Evolutionary conservation across 352 stramenopile species (phyloP).

Genomic region (Plasmopara muralis): DNA sequence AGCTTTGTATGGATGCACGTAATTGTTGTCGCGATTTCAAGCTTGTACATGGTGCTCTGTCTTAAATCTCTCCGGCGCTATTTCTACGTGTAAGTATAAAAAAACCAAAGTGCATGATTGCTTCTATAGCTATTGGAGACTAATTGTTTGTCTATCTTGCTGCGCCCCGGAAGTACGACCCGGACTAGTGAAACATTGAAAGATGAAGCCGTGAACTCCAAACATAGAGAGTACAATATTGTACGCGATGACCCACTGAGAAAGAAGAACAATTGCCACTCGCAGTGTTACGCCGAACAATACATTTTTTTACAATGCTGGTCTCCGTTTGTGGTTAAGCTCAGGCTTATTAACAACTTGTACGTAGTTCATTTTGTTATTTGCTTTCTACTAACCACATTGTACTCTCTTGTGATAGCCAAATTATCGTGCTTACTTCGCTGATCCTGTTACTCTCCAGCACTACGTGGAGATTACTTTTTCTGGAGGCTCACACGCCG

Average conservation of each 20-base stretch:
- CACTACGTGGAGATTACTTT: constrained; percentile 66
- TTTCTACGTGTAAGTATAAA: constrained; percentile 33
- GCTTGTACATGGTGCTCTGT: constrained; percentile 63
- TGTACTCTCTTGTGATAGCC: constrained; percentile 21
- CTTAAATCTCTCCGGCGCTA: constrained; percentile 48
- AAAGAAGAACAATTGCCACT: constrained; percentile 10
- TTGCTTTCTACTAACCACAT: constrained; percentile 3
- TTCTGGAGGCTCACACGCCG: constrained; percentile 63
- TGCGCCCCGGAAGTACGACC: constrained; percentile 12
- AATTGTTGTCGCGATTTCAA: constrained; percentile 35
- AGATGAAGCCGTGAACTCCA: constrained; percentile 1
- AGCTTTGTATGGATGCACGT: constrained; percentile 77
- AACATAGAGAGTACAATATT: neutral
- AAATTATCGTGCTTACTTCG: constrained; percentile 48
- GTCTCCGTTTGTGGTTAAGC: neutral
- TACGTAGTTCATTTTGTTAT: constrained; percentile 23
- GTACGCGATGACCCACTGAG: constrained; percentile 10
- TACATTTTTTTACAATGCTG: constrained; percentile 13
- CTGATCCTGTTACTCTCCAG: constrained; percentile 51
- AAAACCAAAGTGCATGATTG: neutral
- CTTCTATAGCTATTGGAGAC: too few relatives aligned
- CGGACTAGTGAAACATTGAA: constrained; percentile 13
- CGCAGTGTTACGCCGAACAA: constrained; percentile 1
- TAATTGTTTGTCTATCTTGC: neutral
- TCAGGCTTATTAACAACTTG: constrained; percentile 39